Percentiles rank a stretch among this genome's conserved stretches.
Conservation (phyloP, 805 yeast species). For the Cyberlindnera euphorbiae region DNA sequence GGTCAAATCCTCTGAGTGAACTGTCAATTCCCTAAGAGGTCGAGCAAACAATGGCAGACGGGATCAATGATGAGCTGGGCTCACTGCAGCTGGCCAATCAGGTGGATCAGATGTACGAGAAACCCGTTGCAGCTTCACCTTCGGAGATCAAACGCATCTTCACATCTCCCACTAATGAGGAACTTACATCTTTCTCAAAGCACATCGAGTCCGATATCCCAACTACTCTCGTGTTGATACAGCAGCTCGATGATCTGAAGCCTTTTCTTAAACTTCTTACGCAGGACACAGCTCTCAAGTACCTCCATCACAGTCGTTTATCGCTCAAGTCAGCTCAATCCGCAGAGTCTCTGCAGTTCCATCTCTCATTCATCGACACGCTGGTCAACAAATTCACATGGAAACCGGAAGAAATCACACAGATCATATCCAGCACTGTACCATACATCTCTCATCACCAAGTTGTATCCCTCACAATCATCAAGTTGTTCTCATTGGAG, state of each 20-base stretch:
- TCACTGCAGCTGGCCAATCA: neutral
- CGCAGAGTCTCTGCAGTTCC: too few relatives aligned
- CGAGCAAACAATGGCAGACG: conserved; percentile 1
- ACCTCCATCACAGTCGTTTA: too few relatives aligned
- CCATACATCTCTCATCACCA: conserved; percentile 11
- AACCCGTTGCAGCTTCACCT: too few relatives aligned
- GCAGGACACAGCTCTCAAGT: too few relatives aligned
- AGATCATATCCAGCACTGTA: conserved; percentile 8
- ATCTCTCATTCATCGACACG: too few relatives aligned
- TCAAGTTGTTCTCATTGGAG: conserved; percentile 11
- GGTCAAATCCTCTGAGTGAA: too few relatives aligned
- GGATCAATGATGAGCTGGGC: neutral
- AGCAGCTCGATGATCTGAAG: conserved; percentile 8
- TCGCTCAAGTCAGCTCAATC: too few relatives aligned
- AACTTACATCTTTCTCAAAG: neutral
- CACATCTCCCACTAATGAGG: conserved; percentile 6
- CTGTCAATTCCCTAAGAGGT: too few relatives aligned
- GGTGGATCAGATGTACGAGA: too few relatives aligned
- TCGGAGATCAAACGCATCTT: conserved; percentile 5
- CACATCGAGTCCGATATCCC: conserved; percentile 1
- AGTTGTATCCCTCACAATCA: conserved; percentile 11
- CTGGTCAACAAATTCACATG: conserved; percentile 16
- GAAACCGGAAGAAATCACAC: too few relatives aligned
- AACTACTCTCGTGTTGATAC: conserved; percentile 2
- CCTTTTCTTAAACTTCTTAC: too few relatives aligned